phyloP scores from a whole-genome alignment of 1,284 basidiomycete genomes.

The Heterobasidion parviporum region DNA sequence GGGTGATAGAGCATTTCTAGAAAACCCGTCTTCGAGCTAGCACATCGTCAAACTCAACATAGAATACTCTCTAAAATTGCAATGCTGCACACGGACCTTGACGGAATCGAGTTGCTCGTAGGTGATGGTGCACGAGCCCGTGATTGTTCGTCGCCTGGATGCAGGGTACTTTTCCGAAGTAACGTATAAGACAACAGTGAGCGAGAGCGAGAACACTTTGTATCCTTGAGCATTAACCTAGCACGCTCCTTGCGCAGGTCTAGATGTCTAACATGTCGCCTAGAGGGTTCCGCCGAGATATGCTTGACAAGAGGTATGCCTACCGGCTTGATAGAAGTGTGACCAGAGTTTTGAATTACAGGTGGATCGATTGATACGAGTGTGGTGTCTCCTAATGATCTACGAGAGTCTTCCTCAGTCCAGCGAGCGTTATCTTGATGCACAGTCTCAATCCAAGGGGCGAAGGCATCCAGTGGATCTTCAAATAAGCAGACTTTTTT shows the following conservation, averaged over 20 bases:
- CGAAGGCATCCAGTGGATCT: no score
- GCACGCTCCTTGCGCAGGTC: background rate
- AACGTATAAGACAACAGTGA: background rate
- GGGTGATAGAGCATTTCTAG: background rate
- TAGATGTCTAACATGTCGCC: background rate
- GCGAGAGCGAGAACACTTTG: background rate
- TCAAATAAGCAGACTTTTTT: no score
- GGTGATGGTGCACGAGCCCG: background rate
- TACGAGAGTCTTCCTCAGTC: background rate
- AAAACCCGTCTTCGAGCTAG: background rate
- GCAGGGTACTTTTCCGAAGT: background rate
- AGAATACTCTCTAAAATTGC: background rate
- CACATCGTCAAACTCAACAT: background rate
- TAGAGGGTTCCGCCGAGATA: background rate
- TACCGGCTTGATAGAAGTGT: background rate
- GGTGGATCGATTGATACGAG: background rate
- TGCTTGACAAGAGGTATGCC: background rate
- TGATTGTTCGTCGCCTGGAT: background rate
- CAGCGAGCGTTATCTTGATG: background rate
- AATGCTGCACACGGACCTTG: background rate
- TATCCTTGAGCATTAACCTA: background rate
- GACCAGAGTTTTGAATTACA: background rate
- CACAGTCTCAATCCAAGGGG: background rate
- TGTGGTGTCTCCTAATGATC: background rate
- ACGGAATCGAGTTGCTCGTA: background rate